Evolutionary conservation across 2,329 filamentous ascomycete species (phyloP), one percentile per base, ranked within the genome.

Genomic region (Juglanconis juglandina): DNA sequence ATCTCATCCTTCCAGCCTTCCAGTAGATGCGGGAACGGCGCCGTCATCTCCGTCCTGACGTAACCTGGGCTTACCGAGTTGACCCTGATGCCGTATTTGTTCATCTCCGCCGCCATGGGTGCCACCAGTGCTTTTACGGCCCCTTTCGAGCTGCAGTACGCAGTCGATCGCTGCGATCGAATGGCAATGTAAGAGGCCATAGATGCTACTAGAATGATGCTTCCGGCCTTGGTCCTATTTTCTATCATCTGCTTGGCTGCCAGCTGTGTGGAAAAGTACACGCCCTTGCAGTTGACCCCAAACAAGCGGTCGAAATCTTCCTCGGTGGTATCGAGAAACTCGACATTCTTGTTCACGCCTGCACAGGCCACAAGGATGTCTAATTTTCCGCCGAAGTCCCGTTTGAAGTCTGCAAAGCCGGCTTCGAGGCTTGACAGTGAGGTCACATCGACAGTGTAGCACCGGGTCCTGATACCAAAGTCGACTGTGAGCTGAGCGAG

Each of bases 131-230:
- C 75, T 47, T 72, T 69, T 17, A 81, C 78, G 0, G 78, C 78
- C 0, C 78, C 78, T 65, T 81, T 81, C 0, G 74, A 77, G 3
- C 74, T 77, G 64, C 77, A 79, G 56, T 81, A 81, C 5, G 76
- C 77, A 46, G 75, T 78, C 51, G 75, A 79, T 39, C 74, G 68
- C 66, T 83, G 79, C 13, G 76, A 77, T 8, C 77, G 73, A 17
- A 82, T 77, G 0, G 80, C 80, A 64, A 82, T 79, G 58, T 80
- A 73, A 34, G 77, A 78, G 0, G 81, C 80, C 66, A 84, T 83
- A 56, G 79, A 81, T 0, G 81, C 81, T 0, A 84, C 78, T 3
- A 84, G 68, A 10, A 84, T 73, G 56, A 84, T 83, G 59, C 80
- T 81, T 0, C 81, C 81, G 56, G 75, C 75, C 57, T 75, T 76